These are phyloP conservation scores for Rubia balearica DNA, from an alignment of 305 asterid genomes.

Conservation along the genomic window DNA sequence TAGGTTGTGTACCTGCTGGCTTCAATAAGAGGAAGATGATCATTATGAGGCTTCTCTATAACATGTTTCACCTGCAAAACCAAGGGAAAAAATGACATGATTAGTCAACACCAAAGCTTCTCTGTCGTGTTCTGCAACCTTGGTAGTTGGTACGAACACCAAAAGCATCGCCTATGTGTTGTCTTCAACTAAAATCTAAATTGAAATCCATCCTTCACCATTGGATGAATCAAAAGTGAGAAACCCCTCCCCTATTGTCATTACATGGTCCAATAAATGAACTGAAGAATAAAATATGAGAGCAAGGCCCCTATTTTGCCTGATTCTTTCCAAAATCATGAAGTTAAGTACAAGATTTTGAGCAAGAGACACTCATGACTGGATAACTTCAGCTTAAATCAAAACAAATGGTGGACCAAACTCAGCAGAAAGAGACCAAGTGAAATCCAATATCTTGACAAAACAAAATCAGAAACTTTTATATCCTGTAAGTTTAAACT, in stretches of 20 bases:
- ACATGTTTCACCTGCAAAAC: slow-evolving; percentile 73
- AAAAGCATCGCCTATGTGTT: background rate
- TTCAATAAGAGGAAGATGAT: slow-evolving; percentile 92
- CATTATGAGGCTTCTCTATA: slow-evolving; percentile 90
- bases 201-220: background rate
- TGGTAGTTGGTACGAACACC: too few species aligned
- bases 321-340: background rate
- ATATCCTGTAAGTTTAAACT: background rate
- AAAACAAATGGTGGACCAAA: background rate
- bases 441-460: background rate
- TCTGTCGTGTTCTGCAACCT: background rate
- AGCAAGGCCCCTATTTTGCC: background rate
- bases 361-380: background rate
- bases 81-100: slow-evolving; percentile 6
- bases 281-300: background rate
- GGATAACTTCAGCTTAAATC: background rate
- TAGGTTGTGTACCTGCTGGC: slow-evolving; percentile 78
- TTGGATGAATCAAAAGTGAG: background rate
- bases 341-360: background rate
- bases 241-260: background rate
- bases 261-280: background rate
- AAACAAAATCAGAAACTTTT: background rate
- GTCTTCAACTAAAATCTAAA: background rate
- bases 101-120: background rate
- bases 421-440: background rate